phyloP scores from a whole-genome alignment of 1,284 basidiomycete species.

The Anthracocystis walkeri region DNA sequence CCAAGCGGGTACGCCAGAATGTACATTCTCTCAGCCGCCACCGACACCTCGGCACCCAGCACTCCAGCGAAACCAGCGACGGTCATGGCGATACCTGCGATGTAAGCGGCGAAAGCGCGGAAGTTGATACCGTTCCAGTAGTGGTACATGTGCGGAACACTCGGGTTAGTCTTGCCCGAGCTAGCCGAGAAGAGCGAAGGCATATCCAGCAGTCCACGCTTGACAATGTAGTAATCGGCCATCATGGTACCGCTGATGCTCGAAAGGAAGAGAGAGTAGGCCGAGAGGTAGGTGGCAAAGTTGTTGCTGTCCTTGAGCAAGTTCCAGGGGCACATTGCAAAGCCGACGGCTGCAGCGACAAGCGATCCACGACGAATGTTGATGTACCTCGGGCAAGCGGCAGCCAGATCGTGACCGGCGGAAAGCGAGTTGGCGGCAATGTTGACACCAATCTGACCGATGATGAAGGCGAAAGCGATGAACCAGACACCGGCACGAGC shows the following conservation, averaged over 20 bases:
- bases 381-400: constrained; percentile 80
- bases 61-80: constrained; percentile 78
- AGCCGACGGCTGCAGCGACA: constrained; percentile 79
- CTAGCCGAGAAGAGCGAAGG: constrained; percentile 76
- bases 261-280: constrained; percentile 73
- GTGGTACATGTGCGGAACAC: constrained; percentile 74
- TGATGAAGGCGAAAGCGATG: constrained; percentile 78
- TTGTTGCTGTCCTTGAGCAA: constrained; percentile 80
- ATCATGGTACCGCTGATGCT: constrained; percentile 70
- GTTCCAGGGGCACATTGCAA: constrained; percentile 83
- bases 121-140: constrained; percentile 78
- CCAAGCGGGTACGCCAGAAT: constrained; percentile 69
- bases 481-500: constrained; percentile 74
- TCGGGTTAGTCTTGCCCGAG: constrained; percentile 24
- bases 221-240: constrained; percentile 80
- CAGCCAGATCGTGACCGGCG: constrained; percentile 86
- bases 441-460: constrained; percentile 75
- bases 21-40: constrained; percentile 64
- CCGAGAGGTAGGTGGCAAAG: constrained; percentile 85
- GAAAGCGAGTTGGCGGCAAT: constrained; percentile 87
- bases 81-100: constrained; percentile 83
- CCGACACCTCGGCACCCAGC: constrained; percentile 57
- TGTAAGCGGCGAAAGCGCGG: constrained; percentile 79
- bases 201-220: constrained; percentile 79
- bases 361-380: constrained; percentile 87